Conservation (phyloP, 495 filamentous ascomycete species). For the Xylaria telfairii region DNA sequence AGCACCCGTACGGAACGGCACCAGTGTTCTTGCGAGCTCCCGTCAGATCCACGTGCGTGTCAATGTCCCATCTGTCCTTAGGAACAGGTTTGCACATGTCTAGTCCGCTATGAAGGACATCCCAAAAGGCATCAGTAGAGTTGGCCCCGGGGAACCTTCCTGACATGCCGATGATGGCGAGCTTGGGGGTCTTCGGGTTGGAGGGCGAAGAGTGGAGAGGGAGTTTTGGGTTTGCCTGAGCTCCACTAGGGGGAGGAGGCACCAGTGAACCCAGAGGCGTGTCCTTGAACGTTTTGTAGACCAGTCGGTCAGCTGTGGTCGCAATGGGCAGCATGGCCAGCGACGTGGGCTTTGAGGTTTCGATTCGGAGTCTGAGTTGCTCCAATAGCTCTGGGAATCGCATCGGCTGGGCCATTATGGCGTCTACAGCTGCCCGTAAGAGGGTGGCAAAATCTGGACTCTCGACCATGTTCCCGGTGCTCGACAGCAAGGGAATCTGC, state of each 20-base stretch:
- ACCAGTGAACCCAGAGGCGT: not conserved
- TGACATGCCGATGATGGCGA: conserved; percentile 73
- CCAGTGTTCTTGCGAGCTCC: conserved; percentile 68
- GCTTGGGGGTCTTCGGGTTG: conserved; percentile 19
- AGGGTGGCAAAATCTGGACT: not conserved
- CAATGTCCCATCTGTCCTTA: not conserved
- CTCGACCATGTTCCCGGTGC: not conserved
- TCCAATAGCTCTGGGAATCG: not conserved
- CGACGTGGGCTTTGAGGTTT: not conserved
- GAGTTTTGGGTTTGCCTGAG: too few relatives aligned
- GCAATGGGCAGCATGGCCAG: not conserved
- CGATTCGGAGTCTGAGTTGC: not conserved
- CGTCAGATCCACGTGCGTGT: not conserved
- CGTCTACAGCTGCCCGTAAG: not conserved
- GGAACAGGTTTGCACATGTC: not conserved
- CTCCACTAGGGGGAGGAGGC: too few relatives aligned
- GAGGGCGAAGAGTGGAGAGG: too few relatives aligned
- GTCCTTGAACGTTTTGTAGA: not conserved
- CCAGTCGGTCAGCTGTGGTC: not conserved
- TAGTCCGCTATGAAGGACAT: not conserved
- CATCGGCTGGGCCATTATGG: not conserved
- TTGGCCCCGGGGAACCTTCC: conserved; percentile 65
- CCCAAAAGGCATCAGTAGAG: conserved; percentile 65
- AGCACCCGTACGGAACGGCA: conserved; percentile 69
- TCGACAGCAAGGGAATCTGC: not conserved